Evolutionary conservation across 164 flowering plant genomes (phyloP), one percentile per base, ranked within the genome.

Genomic region (Berberis thunbergii): DNA sequence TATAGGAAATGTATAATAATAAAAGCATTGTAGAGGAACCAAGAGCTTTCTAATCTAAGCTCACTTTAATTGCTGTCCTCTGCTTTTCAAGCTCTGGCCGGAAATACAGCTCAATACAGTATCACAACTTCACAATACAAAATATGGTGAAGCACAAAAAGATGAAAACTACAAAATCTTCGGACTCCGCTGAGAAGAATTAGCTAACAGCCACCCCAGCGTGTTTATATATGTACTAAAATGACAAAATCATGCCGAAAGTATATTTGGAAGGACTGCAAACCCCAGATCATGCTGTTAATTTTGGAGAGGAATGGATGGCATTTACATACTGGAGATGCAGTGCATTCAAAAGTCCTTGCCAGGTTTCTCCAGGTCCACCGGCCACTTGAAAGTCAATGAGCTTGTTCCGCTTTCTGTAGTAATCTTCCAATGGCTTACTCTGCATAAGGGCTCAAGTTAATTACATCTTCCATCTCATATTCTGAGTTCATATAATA

Each of bases 331-430:
- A 79, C 73, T 77, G 78, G 54, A 84, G 96, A 61, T 81, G 96
- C 44, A 95, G 72, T 38, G 96, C 96, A 46, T 87, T 85, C 78
- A 91, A 72, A 49, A 95, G 84, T 43, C 97, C 92, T 55, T 81
- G 80, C 99, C 97, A 91, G 56, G 88, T 80, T 68, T 91, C 99
- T 70, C 85, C 89, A 6, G 93, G 81, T 26, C 82, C 87, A 53
- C 81, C 79, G 7, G 76, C 80, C 66, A 84, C 91, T 63, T 84
- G 74, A 68, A 86, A 80, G 70, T 95, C 82, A 26, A 95, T 72
- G 74, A 95, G 87, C 79, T 91, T 95, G 80, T 73, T 83, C 69
- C 83, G 95, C 68, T 78, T 81, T 78, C 78, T 74, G 77, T 91
- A 95, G 75, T 91, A 85, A 45, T 91, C 99, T 79, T 91, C 97